Conservation (phyloP, 2,329 filamentous ascomycete genomes). For the Xylariomycetidae sp. region DNA sequence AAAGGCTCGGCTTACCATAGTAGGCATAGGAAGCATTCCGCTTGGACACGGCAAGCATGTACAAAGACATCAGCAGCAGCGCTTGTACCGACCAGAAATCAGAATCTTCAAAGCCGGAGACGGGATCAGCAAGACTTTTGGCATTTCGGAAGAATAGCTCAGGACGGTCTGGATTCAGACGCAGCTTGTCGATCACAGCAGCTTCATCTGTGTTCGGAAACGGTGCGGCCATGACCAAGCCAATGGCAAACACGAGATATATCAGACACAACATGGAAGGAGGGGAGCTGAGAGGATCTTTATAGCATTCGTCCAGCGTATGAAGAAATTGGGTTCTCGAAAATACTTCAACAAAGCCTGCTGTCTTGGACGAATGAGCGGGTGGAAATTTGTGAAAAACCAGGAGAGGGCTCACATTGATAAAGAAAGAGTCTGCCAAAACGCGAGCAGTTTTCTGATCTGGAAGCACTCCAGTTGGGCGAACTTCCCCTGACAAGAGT, state of each 20-base stretch:
- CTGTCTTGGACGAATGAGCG: slow-evolving; percentile 41
- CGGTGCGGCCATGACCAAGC: slow-evolving; percentile 53
- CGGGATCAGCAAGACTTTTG: slow-evolving; percentile 42
- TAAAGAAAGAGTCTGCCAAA: slow-evolving; percentile 56
- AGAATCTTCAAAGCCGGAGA: slow-evolving; percentile 52
- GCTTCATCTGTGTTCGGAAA: slow-evolving; percentile 44
- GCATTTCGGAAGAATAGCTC: slow-evolving; percentile 60
- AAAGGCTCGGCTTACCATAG: slow-evolving; percentile 38
- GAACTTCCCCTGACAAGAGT: slow-evolving; percentile 38
- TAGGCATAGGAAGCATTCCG: slow-evolving; percentile 60
- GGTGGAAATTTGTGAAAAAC: neutral
- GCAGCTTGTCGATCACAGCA: slow-evolving; percentile 45
- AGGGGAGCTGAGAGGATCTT: slow-evolving; percentile 44
- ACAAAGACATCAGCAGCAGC: slow-evolving; percentile 58
- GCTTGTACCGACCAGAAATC: slow-evolving; percentile 64
- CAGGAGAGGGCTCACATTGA: slow-evolving; percentile 41
- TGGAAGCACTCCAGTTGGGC: slow-evolving; percentile 49
- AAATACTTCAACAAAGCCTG: slow-evolving; percentile 57
- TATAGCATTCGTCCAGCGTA: slow-evolving; percentile 49
- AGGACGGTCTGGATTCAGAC: slow-evolving; percentile 43
- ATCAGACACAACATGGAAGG: slow-evolving; percentile 54
- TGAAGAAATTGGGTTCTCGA: slow-evolving; percentile 45
- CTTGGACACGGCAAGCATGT: slow-evolving; percentile 57
- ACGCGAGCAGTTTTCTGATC: slow-evolving; percentile 49
- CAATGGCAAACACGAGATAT: slow-evolving; percentile 59